Evolutionary conservation across 192 early-diverging fungal species (phyloP), one percentile per base, ranked within the genome.

Genomic region (Helicostylum pulchrum): DNA sequence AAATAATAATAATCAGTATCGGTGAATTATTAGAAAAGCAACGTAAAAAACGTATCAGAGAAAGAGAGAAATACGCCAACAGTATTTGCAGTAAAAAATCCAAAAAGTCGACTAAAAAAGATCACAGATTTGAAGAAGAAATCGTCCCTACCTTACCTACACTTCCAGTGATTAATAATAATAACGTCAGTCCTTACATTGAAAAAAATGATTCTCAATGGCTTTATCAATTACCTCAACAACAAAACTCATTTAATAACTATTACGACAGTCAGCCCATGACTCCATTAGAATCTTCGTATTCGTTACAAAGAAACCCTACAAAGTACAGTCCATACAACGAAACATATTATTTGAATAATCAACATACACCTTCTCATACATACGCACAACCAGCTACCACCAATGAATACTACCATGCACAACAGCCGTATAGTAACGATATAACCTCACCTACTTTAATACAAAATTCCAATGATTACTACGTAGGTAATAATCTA

Each of bases 11-110:
- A n/a, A n/a, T 26, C n/a, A 62, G 65, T 19, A 67, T 67, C 31
- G 26, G 45, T 52, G 66, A 67, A 11, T 48, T 67, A 8, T 44
- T 67, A 12, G 50, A 59, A 8, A 67, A 60, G 7, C 66, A 67
- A 20, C 66, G 58, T 11, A 51, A 60, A 32, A 23, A 30, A 5
- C 21, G 47, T 43, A 8, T 61, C 30, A 17, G 9, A 31, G 48
- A 67, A 44, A 19, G 46, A 58, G 46, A 59, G 23, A 67, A 60
- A 17, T 43, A 59, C 8, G 3, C 19, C 9, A 59, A 43, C 23
- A 59, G 54, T 19, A 56, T 56, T 0, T 45, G 17, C 12, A 59
- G 57, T 14, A 45, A 59, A 59, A 59, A 59, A 14, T 56, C 54
- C 3, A 59, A 59, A 26, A 59, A 59, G 20, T 48, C 46, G 10